A percentile compares a stretch with the other conserved stretches of the same genome.
Conservation (phyloP, 2,329 filamentous ascomycete genomes). For the Penicillium sp. region DNA sequence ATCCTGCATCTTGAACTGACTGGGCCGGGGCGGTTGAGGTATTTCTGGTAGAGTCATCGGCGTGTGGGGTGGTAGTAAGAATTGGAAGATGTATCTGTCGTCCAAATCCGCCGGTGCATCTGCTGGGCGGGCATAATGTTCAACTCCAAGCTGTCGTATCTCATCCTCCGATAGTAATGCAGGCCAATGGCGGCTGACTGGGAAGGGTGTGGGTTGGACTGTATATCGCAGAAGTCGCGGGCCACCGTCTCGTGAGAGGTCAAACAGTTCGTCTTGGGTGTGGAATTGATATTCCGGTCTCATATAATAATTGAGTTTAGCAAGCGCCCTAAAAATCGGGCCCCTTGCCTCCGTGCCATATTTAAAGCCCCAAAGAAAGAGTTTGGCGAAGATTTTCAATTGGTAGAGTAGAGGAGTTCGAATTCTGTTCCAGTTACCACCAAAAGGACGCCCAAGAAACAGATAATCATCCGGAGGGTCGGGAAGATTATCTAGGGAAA, state of each 20-base stretch:
- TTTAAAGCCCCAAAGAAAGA: conserved; percentile 36
- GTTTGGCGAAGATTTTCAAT: conserved; percentile 14
- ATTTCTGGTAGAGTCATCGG: background rate
- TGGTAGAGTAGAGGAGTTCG: background rate
- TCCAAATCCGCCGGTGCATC: conserved; percentile 2
- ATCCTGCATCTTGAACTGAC: background rate
- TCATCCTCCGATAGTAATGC: background rate
- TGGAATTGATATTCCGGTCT: conserved; percentile 25
- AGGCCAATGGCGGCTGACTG: conserved; percentile 14
- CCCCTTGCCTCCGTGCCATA: background rate
- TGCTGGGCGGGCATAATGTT: background rate
- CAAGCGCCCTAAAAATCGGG: conserved; percentile 15
- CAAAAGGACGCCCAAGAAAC: conserved; percentile 7
- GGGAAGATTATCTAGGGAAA: conserved; percentile 13
- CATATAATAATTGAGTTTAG: conserved; percentile 34
- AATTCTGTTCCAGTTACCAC: background rate
- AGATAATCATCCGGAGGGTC: conserved; percentile 17
- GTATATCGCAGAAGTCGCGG: conserved; percentile 36
- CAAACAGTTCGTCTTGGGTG: conserved; percentile 19
- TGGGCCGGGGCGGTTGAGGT: background rate
- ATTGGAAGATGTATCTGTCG: background rate
- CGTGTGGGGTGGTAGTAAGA: background rate
- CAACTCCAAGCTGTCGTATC: background rate
- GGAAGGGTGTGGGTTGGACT: conserved; percentile 1
- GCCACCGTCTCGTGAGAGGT: conserved; percentile 33